Evolutionary conservation across 352 stramenopile species (phyloP), one percentile per base, ranked within the genome.

Genomic region (Aphanomyces astaci): DNA sequence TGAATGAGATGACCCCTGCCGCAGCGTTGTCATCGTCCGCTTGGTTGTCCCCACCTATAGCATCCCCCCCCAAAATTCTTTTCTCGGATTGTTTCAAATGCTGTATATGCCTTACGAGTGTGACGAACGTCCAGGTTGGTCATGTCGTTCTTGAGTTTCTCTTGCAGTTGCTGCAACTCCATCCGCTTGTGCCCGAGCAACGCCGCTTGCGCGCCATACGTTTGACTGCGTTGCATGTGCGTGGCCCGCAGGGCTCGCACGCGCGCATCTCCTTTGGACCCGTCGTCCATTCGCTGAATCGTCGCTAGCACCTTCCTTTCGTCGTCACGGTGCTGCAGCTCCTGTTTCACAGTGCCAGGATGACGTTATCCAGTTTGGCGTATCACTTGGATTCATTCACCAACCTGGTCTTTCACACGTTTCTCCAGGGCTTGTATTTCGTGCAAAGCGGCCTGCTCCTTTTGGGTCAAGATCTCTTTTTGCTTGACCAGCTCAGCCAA

Each of bases 351-450:
- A 15, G 36, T 43, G 36, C 15, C 7, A 43, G 36, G 36, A 15
- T 43, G 36, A 43, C 7, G 15, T 43, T 7, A 43, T 43, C 36
- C 36, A 43, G 7, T 7, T 53, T 25, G 22, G 9, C 13, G 13
- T 25, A 46, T 46, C 9, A 46, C 39, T 46, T 46, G 39, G 39
- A 46, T 1, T 19, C 24, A 19, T 45, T 43, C 33, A 24, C 9
- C 28, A 32, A 66, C 59, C 33, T 66, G 59, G 4, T 46, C 62
- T 24, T 68, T 68, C 0, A 68, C 62, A n/a, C 62, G 62, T 24
- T 45, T 33, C 51, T 68, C 62, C 19, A 68, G 22, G 5, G 46
- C 48, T 45, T 68, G n/a, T 36, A 68, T 68, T 15, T 68, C 62
- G 13, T 32, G 40, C 31, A 68, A n/a, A 24, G 62, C 48, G 2